phyloP scores from a whole-genome alignment of 108 stramenopile genomes.

The Aurantiochytrium sp. region DNA sequence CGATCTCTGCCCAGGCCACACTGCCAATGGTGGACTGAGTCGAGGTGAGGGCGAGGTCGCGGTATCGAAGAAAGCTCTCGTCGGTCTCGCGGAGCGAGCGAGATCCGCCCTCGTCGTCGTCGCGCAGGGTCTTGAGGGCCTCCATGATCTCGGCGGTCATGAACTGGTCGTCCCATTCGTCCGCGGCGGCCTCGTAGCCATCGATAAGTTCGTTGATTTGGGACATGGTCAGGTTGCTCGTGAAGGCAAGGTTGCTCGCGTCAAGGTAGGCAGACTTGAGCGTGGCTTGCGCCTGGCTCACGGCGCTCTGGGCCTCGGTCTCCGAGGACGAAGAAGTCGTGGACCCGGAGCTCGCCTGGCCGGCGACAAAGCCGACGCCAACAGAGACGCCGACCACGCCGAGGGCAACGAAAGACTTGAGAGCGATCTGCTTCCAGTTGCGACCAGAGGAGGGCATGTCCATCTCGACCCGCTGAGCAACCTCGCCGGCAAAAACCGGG shows the following conservation, averaged over 20 bases:
- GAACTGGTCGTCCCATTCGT: not conserved
- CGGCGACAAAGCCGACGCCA: not conserved
- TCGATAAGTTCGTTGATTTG: not conserved
- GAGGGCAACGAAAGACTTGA: not conserved
- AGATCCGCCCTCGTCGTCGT: not conserved
- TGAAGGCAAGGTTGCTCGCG: not conserved
- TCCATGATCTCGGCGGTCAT: not conserved
- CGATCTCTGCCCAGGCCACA: not conserved
- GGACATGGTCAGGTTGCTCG: not conserved
- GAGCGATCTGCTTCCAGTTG: not conserved
- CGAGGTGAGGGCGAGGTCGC: not conserved
- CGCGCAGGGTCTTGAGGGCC: not conserved
- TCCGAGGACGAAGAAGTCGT: not conserved
- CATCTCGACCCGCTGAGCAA: too few relatives aligned
- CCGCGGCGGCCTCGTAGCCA: not conserved
- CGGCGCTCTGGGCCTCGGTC: not conserved
- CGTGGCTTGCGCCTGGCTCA: not conserved
- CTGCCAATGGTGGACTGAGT: not conserved
- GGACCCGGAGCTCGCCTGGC: not conserved
- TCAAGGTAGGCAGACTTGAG: not conserved
- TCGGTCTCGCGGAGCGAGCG: too few relatives aligned
- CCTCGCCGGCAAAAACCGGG: too few relatives aligned
- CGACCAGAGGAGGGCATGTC: not conserved
- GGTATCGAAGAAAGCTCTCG: too few relatives aligned
- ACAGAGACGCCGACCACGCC: not conserved